Conservation (phyloP, 805 yeast species). For the Yarrowia phangngaensis region DNA sequence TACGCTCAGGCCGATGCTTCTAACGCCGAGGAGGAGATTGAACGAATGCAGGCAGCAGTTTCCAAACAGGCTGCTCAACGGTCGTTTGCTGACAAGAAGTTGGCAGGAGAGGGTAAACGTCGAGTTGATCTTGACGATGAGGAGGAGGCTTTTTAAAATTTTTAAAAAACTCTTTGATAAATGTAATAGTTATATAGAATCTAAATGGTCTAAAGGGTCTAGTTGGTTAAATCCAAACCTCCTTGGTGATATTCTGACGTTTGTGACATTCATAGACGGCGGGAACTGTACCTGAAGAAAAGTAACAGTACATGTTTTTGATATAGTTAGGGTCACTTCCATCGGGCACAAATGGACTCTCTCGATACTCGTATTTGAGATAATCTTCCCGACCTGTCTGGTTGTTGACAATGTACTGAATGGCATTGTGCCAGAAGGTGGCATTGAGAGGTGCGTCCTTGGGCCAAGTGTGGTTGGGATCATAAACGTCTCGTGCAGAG, state of each 20-base stretch:
- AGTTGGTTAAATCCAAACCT: slow-evolving; percentile 16
- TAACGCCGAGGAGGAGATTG: slow-evolving; percentile 86
- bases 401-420: slow-evolving; percentile 42
- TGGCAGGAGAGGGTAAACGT: slow-evolving; percentile 66
- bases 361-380: slow-evolving; percentile 49
- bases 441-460: slow-evolving; percentile 57
- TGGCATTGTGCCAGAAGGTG: slow-evolving; percentile 55
- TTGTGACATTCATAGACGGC: slow-evolving; percentile 32
- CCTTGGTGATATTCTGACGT: slow-evolving; percentile 27
- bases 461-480: slow-evolving; percentile 62
- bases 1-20: slow-evolving; percentile 79
- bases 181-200: too few relatives aligned
- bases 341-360: slow-evolving; percentile 50
- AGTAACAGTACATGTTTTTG: slow-evolving; percentile 43
- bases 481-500: slow-evolving; percentile 39
- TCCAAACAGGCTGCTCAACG: slow-evolving; percentile 73
- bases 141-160: slow-evolving; percentile 36
- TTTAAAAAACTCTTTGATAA: not conserved
- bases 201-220: too few relatives aligned
- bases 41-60: slow-evolving; percentile 82
- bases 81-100: slow-evolving; percentile 61
- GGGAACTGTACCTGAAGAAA: slow-evolving; percentile 35
- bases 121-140: slow-evolving; percentile 58
- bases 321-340: slow-evolving; percentile 43
- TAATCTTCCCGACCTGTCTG: slow-evolving; percentile 45